Conservation (phyloP, 257 asterid genomes). For the Rubia yunnanensis region DNA sequence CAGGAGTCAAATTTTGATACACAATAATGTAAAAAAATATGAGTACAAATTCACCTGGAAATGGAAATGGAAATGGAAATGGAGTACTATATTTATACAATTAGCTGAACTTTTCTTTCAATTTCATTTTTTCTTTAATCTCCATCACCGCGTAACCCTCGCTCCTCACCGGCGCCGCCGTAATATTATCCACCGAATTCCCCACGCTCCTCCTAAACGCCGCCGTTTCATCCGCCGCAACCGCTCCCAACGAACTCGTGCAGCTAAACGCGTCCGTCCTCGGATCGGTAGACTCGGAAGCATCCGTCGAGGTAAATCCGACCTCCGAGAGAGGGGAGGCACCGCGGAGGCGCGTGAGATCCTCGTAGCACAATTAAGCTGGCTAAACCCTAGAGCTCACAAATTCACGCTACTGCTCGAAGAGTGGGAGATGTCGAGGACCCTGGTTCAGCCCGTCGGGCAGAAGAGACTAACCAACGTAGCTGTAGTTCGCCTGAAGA, state of each 20-base stretch:
- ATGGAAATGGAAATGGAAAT: too few species aligned
- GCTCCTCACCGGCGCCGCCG: slow-evolving; percentile 30
- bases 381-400: too few species aligned
- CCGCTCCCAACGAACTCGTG: slow-evolving; percentile 26
- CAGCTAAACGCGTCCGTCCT: slow-evolving; percentile 40
- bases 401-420: background rate
- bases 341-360: slow-evolving; percentile 59
- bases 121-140: too few species aligned
- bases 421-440: slow-evolving; percentile 48
- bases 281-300: slow-evolving; percentile 51
- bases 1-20: too few species aligned
- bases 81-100: too few species aligned
- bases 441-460: slow-evolving; percentile 84
- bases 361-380: too few species aligned
- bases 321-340: slow-evolving; percentile 52
- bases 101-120: too few species aligned
- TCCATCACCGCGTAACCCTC: slow-evolving; percentile 41
- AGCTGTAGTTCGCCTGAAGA: slow-evolving; percentile 92
- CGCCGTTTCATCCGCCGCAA: slow-evolving; percentile 11
- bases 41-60: too few species aligned
- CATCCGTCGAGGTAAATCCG: slow-evolving; percentile 81
- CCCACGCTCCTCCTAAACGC: slow-evolving; percentile 28
- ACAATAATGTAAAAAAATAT: too few species aligned
- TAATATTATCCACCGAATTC: slow-evolving; percentile 40
- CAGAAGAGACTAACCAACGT: slow-evolving; percentile 93